Percentiles rank a stretch among this genome's conserved stretches.
Conservation (phyloP, 176 grass and related monocot genomes). For the Melocanna baccifera region DNA sequence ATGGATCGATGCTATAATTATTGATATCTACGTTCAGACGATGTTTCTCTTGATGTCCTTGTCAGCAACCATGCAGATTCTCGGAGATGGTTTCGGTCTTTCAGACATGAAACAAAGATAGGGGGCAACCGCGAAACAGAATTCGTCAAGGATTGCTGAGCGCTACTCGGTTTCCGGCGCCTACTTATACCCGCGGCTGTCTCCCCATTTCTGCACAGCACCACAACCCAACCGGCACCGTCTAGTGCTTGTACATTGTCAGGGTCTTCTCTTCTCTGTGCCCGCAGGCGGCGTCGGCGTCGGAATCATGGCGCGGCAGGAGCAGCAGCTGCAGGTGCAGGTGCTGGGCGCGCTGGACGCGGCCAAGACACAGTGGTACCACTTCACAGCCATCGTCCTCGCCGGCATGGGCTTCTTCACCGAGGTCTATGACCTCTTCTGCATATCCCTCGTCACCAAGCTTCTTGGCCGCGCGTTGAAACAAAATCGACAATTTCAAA, state of each 20-base stretch:
- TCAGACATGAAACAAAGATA: not conserved
- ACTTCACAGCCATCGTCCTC: conserved; percentile 75
- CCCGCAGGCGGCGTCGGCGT: too few relatives aligned
- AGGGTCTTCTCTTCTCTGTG: not conserved
- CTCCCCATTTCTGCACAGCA: not conserved
- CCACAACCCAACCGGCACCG: not conserved
- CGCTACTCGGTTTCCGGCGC: not conserved
- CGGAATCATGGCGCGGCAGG: conserved; percentile 21
- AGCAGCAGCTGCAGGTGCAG: conserved; percentile 37
- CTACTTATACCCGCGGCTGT: conserved; percentile 4
- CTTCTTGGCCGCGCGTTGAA: conserved; percentile 61
- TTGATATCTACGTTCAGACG: not conserved
- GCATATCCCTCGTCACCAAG: conserved; percentile 73
- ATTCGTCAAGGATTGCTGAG: not conserved
- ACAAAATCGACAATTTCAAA: too few relatives aligned
- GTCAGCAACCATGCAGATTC: not conserved
- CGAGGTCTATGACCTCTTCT: conserved; percentile 90
- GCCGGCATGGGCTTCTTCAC: conserved; percentile 99
- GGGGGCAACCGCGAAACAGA: not conserved
- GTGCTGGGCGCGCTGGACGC: conserved; percentile 61
- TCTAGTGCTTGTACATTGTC: not conserved
- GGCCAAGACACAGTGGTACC: conserved; percentile 80
- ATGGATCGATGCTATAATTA: not conserved
- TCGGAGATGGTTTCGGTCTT: not conserved
- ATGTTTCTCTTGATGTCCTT: not conserved